These are phyloP conservation scores for Themeda triandra DNA, from an alignment of 176 grass and related monocot genomes.

Conservation along the genomic window DNA sequence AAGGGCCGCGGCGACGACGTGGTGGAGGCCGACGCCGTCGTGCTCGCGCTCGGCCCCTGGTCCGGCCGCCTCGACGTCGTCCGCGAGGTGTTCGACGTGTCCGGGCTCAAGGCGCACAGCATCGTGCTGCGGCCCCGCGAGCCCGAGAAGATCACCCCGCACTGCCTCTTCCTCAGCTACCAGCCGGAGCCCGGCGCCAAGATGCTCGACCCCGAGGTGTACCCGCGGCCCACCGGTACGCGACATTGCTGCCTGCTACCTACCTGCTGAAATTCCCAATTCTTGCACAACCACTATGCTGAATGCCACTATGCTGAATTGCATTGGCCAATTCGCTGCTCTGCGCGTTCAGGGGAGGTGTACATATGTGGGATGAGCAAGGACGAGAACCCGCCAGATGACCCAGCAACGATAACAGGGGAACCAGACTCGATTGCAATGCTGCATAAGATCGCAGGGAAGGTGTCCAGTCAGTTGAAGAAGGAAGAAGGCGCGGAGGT, in stretches of 20 bases:
- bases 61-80: slow-evolving; percentile 47
- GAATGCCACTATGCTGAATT: background rate
- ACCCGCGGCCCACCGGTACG: slow-evolving; percentile 78
- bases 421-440: slow-evolving; percentile 73
- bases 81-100: slow-evolving; percentile 60
- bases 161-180: slow-evolving; percentile 87
- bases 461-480: slow-evolving; percentile 72
- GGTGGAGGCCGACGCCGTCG: slow-evolving; percentile 63
- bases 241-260: background rate
- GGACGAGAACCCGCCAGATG: slow-evolving; percentile 58
- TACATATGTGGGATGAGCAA: slow-evolving; percentile 89
- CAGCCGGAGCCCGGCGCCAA: slow-evolving; percentile 70
- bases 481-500: slow-evolving; percentile 56
- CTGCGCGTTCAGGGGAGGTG: slow-evolving; percentile 59
- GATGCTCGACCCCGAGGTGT: slow-evolving; percentile 83
- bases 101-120: slow-evolving; percentile 78
- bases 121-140: slow-evolving; percentile 70
- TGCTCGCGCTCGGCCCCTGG: slow-evolving; percentile 89
- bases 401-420: slow-evolving; percentile 58
- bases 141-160: slow-evolving; percentile 65
- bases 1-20: slow-evolving; percentile 40
- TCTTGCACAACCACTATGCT: background rate
- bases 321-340: background rate
- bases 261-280: background rate
- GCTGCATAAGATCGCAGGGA: slow-evolving; percentile 83